Base-by-base conservation (phyloP, 2,329 filamentous ascomycete genomes). In the Pseudophaeomoniella oleicola region DNA sequence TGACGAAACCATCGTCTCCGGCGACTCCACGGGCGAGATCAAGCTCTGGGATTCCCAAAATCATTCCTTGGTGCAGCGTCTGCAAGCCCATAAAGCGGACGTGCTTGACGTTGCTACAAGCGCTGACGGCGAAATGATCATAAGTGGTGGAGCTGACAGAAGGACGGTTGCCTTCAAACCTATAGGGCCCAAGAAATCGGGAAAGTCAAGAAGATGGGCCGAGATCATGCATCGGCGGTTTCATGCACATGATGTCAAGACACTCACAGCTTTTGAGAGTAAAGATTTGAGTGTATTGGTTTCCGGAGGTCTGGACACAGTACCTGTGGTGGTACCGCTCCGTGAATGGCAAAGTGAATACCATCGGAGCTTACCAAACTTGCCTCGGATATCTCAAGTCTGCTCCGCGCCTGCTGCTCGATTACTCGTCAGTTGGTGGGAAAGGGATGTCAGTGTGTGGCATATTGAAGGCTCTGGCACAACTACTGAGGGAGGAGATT, bases 21-120 rank as follows among this genome's bases (percentile, higher is more conserved):
- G 85, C 35, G 90, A 98, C 55, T 96, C 90, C 3, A 87, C 86
- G 4, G 90, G 90, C 19, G 86, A 96, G 54, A 70, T 98, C 30
- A 78, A 84, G 45, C 83, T 96, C 52, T 98, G 87, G 81, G 85
- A 93, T 53, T 84, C 85, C 38, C 87, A 82, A 60, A 93, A 84
- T 37, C 94, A 88, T 56, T 87, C 86, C 3, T 75, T 94, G 48
- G 71, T 76, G 22, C 90, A 98, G 53, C 72, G 87, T 35, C 74
- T 98, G 37, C 78, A 86, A 50, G 78, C 80, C 16, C 90, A 98
- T 53, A 78, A 84, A 46, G 84, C 88, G 32, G 90, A 98, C 58
- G 79, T 94, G 3, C 67, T 98, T 41, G 88, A 87, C 52, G 67
- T 98, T n/a, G 78, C 84, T 2, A 73, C 78, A 18, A 92, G 81